Base-by-base conservation (phyloP, 2,329 filamentous ascomycete species). In the Lachnellula arida region DNA sequence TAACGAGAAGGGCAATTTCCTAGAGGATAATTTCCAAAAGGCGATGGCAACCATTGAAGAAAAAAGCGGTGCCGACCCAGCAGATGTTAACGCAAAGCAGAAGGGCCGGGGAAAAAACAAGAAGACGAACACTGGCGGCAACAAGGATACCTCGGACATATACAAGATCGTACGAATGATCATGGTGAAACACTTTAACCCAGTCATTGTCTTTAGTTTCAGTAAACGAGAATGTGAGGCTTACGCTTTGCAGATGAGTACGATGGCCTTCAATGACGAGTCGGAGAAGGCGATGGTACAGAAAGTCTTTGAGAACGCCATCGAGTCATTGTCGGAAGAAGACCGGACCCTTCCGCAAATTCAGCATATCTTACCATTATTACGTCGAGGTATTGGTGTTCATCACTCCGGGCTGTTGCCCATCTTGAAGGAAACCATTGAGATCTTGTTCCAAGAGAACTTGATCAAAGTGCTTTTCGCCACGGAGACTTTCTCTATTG, bases 91-190 rank as follows among this genome's bases (percentile, higher is more conserved):
- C 65, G 90, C 89, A 5, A 92, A 89, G 71, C 80, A 84, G 62
- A 94, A 90, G 72, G 92, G 92, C 63, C 91, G 84, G 70, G 93
- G 92, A 60, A 96, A 93, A 71, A 87, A 96, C 70, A 97, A 96
- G 78, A 93, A 88, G 74, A 85, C 85, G 4, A 91, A 93, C 73
- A 97, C 95, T 74, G 91, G 91, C 49, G 89, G 89, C n/a, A 81
- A 78, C 53, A 81, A 82, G 43, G 81, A 87, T 58, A 62, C 84
- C 14, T 85, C 85, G 1, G 94, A 99, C 73, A 96, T 99, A 59
- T 91, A 91, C 77, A 97, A 97, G 79, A 96, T 99, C 67, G 89
- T 99, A 63, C 89, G 89, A 73, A 99, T 99, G 94, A 96, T 97
- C 65, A 96, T 99, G 87, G 81, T 90, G 74, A 96, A 92, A 76